phyloP scores from a whole-genome alignment of 1,284 basidiomycete genomes.

The Austropuccinia psidii region DNA sequence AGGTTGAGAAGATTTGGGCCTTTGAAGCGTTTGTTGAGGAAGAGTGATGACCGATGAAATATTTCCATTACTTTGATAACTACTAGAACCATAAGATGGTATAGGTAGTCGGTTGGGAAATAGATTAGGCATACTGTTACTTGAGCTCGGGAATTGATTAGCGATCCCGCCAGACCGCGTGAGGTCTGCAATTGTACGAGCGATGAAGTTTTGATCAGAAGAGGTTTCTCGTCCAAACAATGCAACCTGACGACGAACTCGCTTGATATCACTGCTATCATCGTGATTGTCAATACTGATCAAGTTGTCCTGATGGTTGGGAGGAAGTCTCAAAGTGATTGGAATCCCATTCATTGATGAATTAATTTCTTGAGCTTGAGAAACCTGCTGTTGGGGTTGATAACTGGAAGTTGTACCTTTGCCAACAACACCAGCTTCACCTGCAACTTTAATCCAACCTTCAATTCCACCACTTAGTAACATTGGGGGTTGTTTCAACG shows the following conservation, averaged over 20 bases:
- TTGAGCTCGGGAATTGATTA: constrained; percentile 36
- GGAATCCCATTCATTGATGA: constrained; percentile 27
- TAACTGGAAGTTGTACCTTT: constrained; percentile 45
- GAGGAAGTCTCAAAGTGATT: constrained; percentile 18
- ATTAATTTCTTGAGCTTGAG: background rate
- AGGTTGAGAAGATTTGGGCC: constrained; percentile 24
- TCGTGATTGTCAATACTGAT: background rate
- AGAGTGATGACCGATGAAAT: constrained; percentile 13
- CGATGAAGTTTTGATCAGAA: background rate
- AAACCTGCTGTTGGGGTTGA: background rate
- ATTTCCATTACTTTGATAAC: constrained; percentile 7
- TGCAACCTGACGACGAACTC: constrained; percentile 26
- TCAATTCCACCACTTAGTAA: constrained; percentile 77
- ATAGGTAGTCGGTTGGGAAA: constrained; percentile 37
- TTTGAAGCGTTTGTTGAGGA: constrained; percentile 18
- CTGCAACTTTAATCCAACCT: constrained; percentile 67
- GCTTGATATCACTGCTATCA: constrained; percentile 21
- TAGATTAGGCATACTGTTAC: constrained; percentile 40
- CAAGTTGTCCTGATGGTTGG: background rate
- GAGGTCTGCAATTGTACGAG: constrained; percentile 23
- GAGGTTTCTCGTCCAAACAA: background rate
- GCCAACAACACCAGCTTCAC: constrained; percentile 52
- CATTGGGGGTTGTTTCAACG: constrained; percentile 68
- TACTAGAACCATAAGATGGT: constrained; percentile 11
- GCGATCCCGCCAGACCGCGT: background rate